Conservation (phyloP, 768 basidiomycete genomes). For the Russula vinacea region DNA sequence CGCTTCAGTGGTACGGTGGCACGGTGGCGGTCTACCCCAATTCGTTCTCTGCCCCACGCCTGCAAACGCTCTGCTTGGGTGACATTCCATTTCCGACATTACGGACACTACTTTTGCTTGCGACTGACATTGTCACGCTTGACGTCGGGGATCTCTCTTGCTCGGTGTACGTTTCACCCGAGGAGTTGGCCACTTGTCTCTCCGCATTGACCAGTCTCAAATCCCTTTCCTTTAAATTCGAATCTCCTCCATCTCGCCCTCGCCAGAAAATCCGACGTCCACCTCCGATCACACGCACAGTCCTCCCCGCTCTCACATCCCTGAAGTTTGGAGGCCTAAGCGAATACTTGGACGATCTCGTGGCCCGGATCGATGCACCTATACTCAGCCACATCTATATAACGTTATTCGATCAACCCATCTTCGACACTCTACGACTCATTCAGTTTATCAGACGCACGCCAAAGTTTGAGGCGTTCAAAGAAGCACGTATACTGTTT, state of each 20-base stretch:
- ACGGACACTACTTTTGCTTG: neutral
- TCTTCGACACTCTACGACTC: no score
- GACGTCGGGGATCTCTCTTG: neutral
- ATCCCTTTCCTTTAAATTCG: conserved; percentile 1
- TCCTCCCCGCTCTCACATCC: no score
- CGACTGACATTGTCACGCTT: conserved; percentile 5
- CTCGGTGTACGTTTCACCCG: conserved; percentile 3
- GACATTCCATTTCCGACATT: conserved; percentile 4
- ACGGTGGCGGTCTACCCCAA: neutral
- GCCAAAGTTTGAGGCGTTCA: no score
- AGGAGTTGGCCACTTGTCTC: neutral
- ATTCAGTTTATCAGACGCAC: no score
- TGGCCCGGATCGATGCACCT: no score
- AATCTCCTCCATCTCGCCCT: neutral
- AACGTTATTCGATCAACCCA: no score
- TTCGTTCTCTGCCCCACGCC: neutral
- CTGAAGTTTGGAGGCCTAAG: no score
- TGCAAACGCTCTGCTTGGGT: neutral
- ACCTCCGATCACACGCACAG: no score
- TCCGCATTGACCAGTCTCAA: neutral
- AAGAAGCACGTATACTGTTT: no score
- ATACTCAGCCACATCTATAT: no score
- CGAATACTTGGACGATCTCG: no score
- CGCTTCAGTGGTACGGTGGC: neutral
- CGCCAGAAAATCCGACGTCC: no score